Evolutionary conservation across 2,329 filamentous ascomycete species (phyloP).

Genomic region (Neocucurbitaria cava): DNA sequence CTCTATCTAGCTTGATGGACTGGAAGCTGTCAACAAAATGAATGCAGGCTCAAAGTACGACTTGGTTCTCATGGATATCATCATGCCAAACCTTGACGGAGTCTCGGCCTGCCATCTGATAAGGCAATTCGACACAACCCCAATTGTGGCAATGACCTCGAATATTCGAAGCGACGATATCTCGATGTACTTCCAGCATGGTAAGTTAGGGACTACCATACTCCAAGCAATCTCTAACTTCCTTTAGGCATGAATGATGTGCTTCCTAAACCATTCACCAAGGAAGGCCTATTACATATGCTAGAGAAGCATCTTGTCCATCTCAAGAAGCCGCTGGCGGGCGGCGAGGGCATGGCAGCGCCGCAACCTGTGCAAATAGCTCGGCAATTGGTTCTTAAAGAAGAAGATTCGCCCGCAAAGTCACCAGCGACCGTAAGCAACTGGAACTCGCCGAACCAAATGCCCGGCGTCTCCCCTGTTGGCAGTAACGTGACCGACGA

Average conservation of each 20-base stretch:
- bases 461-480: slow-evolving; percentile 65
- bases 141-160: slow-evolving; percentile 98
- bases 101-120: slow-evolving; percentile 95
- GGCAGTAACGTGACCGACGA: slow-evolving; percentile 56
- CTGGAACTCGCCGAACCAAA: slow-evolving; percentile 69
- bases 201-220: slow-evolving; percentile 60
- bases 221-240: slow-evolving; percentile 31
- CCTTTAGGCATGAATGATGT: slow-evolving; percentile 92
- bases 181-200: slow-evolving; percentile 95
- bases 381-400: slow-evolving; percentile 63
- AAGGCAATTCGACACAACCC: slow-evolving; percentile 81
- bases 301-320: slow-evolving; percentile 89
- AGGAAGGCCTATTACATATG: slow-evolving; percentile 77
- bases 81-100: slow-evolving; percentile 96
- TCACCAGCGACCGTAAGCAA: slow-evolving; percentile 67
- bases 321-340: slow-evolving; percentile 69
- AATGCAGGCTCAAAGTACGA: slow-evolving; percentile 70
- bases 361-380: slow-evolving; percentile 59
- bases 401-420: slow-evolving; percentile 68
- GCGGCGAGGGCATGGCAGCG: slow-evolving; percentile 58
- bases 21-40: slow-evolving; percentile 90
- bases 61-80: slow-evolving; percentile 68
- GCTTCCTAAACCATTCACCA: slow-evolving; percentile 94
- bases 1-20: slow-evolving; percentile 72
- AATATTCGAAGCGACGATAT: slow-evolving; percentile 98